Evolutionary conservation across 805 yeast genomes (phyloP).

Genomic region (Nakazawaea wickerhamii): DNA sequence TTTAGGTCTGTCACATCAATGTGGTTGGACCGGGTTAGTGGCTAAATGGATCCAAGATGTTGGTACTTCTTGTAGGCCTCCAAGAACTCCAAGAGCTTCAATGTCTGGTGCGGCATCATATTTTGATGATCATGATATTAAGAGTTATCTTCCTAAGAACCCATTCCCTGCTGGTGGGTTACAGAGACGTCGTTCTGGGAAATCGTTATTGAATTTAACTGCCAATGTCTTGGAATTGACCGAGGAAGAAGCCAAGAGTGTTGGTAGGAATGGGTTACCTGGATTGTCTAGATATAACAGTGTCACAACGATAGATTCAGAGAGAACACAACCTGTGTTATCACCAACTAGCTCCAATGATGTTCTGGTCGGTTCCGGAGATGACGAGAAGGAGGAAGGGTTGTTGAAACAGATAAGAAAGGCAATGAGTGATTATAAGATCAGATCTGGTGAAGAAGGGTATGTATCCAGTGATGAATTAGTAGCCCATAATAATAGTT

Average conservation of each 20-base stretch:
- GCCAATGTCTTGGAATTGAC: constrained; percentile 61
- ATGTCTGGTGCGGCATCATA: constrained; percentile 21
- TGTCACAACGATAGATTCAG: constrained; percentile 7
- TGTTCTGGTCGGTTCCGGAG: constrained; percentile 2
- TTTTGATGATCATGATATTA: constrained; percentile 28
- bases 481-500: constrained; percentile 34
- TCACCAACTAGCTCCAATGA: constrained; percentile 13
- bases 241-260: constrained; percentile 47
- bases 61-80: constrained; percentile 61
- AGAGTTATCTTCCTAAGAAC: constrained; percentile 35
- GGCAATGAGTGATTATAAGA: constrained; percentile 32
- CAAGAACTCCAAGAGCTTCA: constrained; percentile 36
- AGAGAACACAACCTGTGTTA: constrained; percentile 4
- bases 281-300: constrained; percentile 25
- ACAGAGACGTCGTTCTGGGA: constrained; percentile 67
- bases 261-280: constrained; percentile 20
- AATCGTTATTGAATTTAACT: constrained; percentile 63
- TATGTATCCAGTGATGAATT: constrained; percentile 50
- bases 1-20: constrained; percentile 88
- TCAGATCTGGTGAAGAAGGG: constrained; percentile 32
- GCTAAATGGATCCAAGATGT: constrained; percentile 90
- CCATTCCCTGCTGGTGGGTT: constrained; percentile 47
- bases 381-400: constrained; percentile 23
- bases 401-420: constrained; percentile 36
- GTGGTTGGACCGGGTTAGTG: constrained; percentile 94